These are phyloP conservation scores for Phytophthora agathidicida DNA, from an alignment of 352 stramenopile species.

Conservation along the genomic window DNA sequence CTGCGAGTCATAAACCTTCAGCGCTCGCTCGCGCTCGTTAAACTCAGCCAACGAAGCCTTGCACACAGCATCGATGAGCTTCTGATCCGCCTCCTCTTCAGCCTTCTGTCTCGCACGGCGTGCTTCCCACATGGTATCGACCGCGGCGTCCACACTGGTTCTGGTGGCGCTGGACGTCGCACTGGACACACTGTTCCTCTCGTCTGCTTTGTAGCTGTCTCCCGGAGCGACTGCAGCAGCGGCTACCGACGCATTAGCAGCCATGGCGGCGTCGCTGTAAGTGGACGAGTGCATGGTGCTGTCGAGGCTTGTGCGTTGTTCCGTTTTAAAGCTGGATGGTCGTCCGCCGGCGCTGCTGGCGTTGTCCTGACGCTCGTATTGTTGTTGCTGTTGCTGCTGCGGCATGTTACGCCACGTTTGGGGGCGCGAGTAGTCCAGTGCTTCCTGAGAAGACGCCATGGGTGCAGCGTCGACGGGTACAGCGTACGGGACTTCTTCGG, in stretches of 20 bases:
- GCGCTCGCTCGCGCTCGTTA: constrained; percentile 67
- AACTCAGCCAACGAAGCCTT: constrained; percentile 78
- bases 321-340: constrained; percentile 9
- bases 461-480: constrained; percentile 21
- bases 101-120: constrained; percentile 55
- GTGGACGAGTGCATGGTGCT: constrained; percentile 17
- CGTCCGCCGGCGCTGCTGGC: not conserved
- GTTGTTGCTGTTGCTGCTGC: constrained; percentile 38
- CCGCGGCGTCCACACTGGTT: constrained; percentile 40
- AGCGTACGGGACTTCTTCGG: constrained; percentile 26
- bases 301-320: constrained; percentile 22
- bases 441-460: constrained; percentile 12
- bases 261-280: constrained; percentile 20
- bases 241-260: constrained; percentile 27
- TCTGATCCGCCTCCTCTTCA: constrained; percentile 66
- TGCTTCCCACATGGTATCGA: constrained; percentile 72
- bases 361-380: constrained; percentile 20
- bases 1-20: constrained; percentile 60
- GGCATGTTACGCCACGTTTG: constrained; percentile 52
- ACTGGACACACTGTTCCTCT: constrained; percentile 21
- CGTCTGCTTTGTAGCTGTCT: not conserved
- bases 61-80: constrained; percentile 80
- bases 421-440: constrained; percentile 44
- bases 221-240: constrained; percentile 9
- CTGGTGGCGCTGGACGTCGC: constrained; percentile 25